These are phyloP conservation scores for Exsudoporus floridanus DNA, from an alignment of 1,284 basidiomycete genomes.

Conservation along the genomic window DNA sequence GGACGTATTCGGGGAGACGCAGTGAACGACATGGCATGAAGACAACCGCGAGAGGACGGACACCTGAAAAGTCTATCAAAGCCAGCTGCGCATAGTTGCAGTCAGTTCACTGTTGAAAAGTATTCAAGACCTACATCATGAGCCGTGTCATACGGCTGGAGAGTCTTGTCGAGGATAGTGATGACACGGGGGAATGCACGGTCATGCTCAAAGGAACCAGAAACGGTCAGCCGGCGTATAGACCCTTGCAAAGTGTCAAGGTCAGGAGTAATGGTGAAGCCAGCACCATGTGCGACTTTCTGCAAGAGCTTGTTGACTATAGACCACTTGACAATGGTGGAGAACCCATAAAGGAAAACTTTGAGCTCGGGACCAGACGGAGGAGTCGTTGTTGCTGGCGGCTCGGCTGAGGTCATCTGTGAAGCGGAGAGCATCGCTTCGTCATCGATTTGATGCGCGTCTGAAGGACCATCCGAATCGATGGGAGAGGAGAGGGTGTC, in stretches of 20 bases:
- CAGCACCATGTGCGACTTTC: slow-evolving; percentile 38
- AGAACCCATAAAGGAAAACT: slow-evolving; percentile 61
- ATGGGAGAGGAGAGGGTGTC: slow-evolving; percentile 14
- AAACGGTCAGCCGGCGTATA: slow-evolving; percentile 22
- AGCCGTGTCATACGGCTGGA: slow-evolving; percentile 28
- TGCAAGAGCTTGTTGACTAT: slow-evolving; percentile 55
- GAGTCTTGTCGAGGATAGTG: slow-evolving; percentile 55
- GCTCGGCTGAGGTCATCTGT: slow-evolving; percentile 23
- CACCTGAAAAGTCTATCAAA: slow-evolving; percentile 36
- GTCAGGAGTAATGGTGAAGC: slow-evolving; percentile 21
- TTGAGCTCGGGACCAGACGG: slow-evolving; percentile 46
- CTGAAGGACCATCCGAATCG: slow-evolving; percentile 17
- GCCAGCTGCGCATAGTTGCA: slow-evolving; percentile 46
- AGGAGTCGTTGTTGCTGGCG: slow-evolving; percentile 28
- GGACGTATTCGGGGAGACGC: slow-evolving; percentile 49
- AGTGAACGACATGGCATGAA: slow-evolving; percentile 54
- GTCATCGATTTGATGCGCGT: slow-evolving; percentile 23
- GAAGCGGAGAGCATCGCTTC: slow-evolving; percentile 28
- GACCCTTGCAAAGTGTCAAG: slow-evolving; percentile 25
- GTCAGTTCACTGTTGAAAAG: slow-evolving; percentile 39
- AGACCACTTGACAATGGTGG: slow-evolving; percentile 55
- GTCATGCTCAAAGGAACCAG: slow-evolving; percentile 24
- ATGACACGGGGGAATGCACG: slow-evolving; percentile 38
- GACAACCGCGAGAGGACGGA: slow-evolving; percentile 63
- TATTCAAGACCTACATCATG: slow-evolving; percentile 47